These are phyloP conservation scores for Colletotrichum plurivorum DNA, from an alignment of 2,329 filamentous ascomycete species.

Conservation along the genomic window DNA sequence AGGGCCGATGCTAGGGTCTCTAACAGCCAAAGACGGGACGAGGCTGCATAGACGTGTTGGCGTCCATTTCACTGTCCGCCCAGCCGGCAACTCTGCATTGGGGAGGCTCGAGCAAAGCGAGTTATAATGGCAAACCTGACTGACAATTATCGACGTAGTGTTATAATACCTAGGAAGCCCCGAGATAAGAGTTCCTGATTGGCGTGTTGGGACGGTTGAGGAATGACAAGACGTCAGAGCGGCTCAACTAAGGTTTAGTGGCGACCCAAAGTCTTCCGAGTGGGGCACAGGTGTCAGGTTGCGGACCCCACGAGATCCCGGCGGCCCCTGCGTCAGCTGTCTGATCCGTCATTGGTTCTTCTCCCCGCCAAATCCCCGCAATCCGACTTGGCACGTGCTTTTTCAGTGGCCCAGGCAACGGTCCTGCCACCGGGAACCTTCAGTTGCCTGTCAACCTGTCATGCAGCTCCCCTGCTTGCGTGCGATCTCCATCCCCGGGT, in stretches of 20 bases:
- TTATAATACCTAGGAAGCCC: too few species aligned
- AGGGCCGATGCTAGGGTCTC: slow-evolving; percentile 1
- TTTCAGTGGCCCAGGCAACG: slow-evolving; percentile 15
- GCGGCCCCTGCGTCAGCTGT: background rate
- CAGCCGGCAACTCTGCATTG: slow-evolving; percentile 22
- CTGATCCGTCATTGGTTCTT: slow-evolving; percentile 3
- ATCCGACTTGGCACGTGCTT: background rate
- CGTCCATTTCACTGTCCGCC: slow-evolving; percentile 2
- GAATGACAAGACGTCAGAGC: slow-evolving; percentile 26
- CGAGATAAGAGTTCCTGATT: too few species aligned
- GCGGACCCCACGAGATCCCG: background rate
- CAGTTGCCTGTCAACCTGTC: slow-evolving; percentile 6
- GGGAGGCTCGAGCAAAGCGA: background rate
- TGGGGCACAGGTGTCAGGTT: background rate
- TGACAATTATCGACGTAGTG: too few species aligned
- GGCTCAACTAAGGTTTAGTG: slow-evolving; percentile 42
- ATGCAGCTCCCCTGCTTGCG: slow-evolving; percentile 26
- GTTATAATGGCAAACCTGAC: too few species aligned
- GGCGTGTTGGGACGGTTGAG: background rate
- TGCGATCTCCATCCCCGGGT: slow-evolving; percentile 19
- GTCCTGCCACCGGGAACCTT: slow-evolving; percentile 15
- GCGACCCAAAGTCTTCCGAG: slow-evolving; percentile 6
- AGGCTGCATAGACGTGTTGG: slow-evolving; percentile 2
- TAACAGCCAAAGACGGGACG: slow-evolving; percentile 15
- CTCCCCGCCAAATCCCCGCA: background rate